Conservation (phyloP, 2,329 filamentous ascomycete species). For the Diaporthe caulivora region DNA sequence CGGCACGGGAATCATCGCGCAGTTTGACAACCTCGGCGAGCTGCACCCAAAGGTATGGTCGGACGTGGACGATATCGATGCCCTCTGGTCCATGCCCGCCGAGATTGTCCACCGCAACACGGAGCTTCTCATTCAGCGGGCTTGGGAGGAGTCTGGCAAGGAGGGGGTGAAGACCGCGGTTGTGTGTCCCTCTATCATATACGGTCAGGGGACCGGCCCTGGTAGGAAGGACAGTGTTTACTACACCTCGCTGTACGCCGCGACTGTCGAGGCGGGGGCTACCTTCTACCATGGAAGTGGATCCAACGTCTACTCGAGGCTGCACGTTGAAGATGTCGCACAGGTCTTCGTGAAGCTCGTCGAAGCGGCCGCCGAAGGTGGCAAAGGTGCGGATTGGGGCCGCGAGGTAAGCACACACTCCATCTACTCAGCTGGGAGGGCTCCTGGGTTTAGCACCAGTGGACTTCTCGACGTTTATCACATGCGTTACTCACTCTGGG, state of each 20-base stretch:
- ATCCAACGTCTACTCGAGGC: background rate
- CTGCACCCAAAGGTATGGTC: conserved; percentile 24
- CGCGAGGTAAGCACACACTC: background rate
- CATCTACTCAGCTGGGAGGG: background rate
- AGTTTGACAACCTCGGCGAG: background rate
- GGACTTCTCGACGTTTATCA: too few species aligned
- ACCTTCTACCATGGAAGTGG: background rate
- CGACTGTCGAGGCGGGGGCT: background rate
- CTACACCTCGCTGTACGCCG: background rate
- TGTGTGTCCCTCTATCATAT: background rate
- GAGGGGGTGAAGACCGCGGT: background rate
- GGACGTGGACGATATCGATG: background rate
- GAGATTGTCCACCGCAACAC: background rate
- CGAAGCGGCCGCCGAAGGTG: background rate
- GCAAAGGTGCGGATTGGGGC: background rate
- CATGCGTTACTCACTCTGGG: background rate
- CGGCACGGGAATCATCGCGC: conserved; percentile 1
- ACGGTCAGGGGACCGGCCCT: background rate
- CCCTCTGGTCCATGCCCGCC: background rate
- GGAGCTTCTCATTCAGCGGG: background rate
- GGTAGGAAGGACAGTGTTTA: background rate
- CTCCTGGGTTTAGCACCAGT: too few species aligned
- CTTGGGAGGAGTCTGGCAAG: background rate
- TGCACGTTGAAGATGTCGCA: background rate
- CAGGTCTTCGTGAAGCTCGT: conserved; percentile 2